Base-by-base conservation (phyloP, 805 yeast genomes). In the Kluyveromyces wickerhamii region DNA sequence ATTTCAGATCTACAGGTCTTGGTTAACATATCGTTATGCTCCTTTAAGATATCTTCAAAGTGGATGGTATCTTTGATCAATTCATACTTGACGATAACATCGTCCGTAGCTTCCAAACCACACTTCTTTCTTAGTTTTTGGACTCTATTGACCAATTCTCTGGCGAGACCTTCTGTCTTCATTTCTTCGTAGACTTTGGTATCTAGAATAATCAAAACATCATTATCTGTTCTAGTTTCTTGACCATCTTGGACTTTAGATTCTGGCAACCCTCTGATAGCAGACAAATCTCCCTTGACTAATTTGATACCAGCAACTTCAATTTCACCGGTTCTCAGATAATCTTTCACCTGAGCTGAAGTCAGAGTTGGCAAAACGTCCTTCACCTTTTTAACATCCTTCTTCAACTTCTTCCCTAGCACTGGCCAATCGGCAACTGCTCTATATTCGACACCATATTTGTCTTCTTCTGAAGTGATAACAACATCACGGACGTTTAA, bases 391-490 rank as follows among this genome's bases (percentile, higher is more conserved):
- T 83, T 86, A 42, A 84, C 94, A 51, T 88, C 97, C 58, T 79
- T 78, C 77, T 87, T 89, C 63, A 92, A 74, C 65, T 92, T 92
- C 72, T 89, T 92, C 66, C 99, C 99, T 48, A 92, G 72, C 14
- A 87, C 85, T 39, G 97, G 95, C 98, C 99, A 92, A 67, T 92
- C 99, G 32, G 98, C 98, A 60, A 84, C 94, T 27, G 89, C 96
- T 44, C 73, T 76, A 69, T 88, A 89, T 58, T 80, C 83, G 42
- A 92, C 97, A 51, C 88, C 92, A 57, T 88, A 89, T 55, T 80
- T 78, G 49, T 71, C 78, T 67, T 92, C 99, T 56, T 92, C 96
- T 16, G 83, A 71, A 14, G 96, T 87, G 51, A 92, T 79, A 50
- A 85, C 67, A 36, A 92, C 59, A 48, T 84, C 92, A 62, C 95